phyloP scores from a whole-genome alignment of 345 rosid species.

The Hevea brasiliensis region DNA sequence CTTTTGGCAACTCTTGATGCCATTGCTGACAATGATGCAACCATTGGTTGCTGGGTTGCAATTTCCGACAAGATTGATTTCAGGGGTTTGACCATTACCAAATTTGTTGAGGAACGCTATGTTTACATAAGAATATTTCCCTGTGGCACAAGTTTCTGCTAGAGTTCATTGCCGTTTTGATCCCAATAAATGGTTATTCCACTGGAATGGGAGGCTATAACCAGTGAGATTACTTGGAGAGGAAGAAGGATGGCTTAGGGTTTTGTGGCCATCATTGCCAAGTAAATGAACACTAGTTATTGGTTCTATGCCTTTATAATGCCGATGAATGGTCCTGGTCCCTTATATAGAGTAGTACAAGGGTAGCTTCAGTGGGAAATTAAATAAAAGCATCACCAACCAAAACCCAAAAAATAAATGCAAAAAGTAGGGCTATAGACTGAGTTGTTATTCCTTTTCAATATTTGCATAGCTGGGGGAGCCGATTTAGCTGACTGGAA shows the following conservation, averaged over 20 bases:
- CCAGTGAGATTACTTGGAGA: constrained; percentile 9
- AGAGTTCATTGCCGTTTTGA: constrained; percentile 38
- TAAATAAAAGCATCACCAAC: not conserved
- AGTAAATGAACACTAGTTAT: not conserved
- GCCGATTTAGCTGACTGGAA: not conserved
- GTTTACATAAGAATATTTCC: constrained; percentile 26
- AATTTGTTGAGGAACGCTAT: constrained; percentile 38
- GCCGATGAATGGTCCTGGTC: not conserved
- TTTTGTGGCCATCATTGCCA: constrained; percentile 23
- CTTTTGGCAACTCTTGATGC: constrained; percentile 27
- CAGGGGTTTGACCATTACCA: constrained; percentile 29
- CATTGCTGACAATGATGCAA: constrained; percentile 16
- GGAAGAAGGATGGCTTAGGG: constrained; percentile 7
- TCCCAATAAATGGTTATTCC: constrained; percentile 39
- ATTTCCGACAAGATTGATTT: constrained; percentile 35
- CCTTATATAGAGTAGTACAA: not conserved
- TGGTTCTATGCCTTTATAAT: not conserved
- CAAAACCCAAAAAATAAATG: not conserved
- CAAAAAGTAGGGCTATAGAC: too few species aligned
- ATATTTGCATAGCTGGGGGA: not conserved
- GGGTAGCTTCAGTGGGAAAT: not conserved
- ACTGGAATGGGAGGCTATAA: constrained; percentile 17
- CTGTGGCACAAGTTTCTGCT: constrained; percentile 28
- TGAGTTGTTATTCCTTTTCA: not conserved
- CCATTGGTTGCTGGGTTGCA: constrained; percentile 28